Percentiles rank a stretch among this genome's conserved stretches.
Evolutionary conservation across 75 land plant genomes (phyloP).

Genomic region (Cupressus sempervirens): DNA sequence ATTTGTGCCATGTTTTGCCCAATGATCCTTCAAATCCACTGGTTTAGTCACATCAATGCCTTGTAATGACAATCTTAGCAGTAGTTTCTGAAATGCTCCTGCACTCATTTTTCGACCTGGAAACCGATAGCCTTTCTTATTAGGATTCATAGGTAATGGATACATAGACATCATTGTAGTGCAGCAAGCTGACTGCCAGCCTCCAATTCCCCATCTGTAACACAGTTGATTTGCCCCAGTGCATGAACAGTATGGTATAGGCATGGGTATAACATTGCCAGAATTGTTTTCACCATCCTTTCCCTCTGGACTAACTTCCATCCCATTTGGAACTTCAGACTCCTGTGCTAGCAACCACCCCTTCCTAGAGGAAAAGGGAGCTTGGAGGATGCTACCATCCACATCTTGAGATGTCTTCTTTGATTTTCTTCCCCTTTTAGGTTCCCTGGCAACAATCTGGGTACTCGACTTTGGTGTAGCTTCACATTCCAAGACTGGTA

Average conservation of each 20-base stretch:
- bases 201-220: slow-evolving; percentile 77
- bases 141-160: slow-evolving; percentile 61
- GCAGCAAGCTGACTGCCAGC: slow-evolving; percentile 75
- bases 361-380: background rate
- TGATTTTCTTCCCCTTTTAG: slow-evolving; percentile 4
- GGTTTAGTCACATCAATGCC: slow-evolving; percentile 51
- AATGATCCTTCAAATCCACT: slow-evolving; percentile 51
- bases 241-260: slow-evolving; percentile 63
- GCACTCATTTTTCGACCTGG: slow-evolving; percentile 75
- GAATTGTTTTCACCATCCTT: slow-evolving; percentile 9
- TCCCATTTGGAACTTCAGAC: slow-evolving; percentile 7
- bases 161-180: slow-evolving; percentile 57
- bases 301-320: slow-evolving; percentile 11
- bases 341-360: background rate
- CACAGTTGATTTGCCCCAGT: slow-evolving; percentile 56
- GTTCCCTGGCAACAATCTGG: slow-evolving; percentile 7
- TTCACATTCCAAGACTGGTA: slow-evolving; percentile 9
- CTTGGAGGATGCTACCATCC: background rate
- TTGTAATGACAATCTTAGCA: slow-evolving; percentile 46
- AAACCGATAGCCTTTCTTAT: slow-evolving; percentile 49
- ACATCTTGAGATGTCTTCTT: slow-evolving; percentile 5
- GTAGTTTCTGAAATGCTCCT: slow-evolving; percentile 55
- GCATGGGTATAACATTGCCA: slow-evolving; percentile 15
- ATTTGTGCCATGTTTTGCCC: slow-evolving; percentile 79
- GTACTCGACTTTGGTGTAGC: slow-evolving; percentile 1